Percentiles rank a stretch among this genome's conserved stretches.
phyloP scores from a whole-genome alignment of 257 asterid genomes.

The Scutellaria galericulata region DNA sequence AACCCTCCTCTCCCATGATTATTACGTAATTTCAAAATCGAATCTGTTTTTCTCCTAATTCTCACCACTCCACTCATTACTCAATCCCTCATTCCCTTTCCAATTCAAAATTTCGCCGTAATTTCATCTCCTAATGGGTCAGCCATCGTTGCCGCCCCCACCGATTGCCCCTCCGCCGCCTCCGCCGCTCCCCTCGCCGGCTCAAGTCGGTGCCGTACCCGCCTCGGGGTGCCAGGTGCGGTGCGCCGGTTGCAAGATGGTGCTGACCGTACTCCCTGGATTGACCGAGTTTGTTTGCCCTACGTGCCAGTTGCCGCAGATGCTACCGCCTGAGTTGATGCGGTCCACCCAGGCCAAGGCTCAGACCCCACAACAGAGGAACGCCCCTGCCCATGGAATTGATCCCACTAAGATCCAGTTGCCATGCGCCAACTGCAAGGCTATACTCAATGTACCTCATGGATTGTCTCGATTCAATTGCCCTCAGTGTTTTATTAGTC shows the following conservation, averaged over 20 bases:
- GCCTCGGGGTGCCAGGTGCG: slow-evolving; percentile 80
- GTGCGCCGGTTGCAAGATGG: slow-evolving; percentile 94
- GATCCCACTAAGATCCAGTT: slow-evolving; percentile 98
- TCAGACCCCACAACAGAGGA: slow-evolving; percentile 47
- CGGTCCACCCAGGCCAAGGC: slow-evolving; percentile 45
- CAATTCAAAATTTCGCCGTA: slow-evolving; percentile 26
- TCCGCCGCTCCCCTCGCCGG: slow-evolving; percentile 48
- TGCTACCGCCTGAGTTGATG: slow-evolving; percentile 95
- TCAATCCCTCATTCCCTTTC: slow-evolving; percentile 26
- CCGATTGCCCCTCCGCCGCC: slow-evolving; percentile 60
- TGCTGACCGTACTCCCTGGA: slow-evolving; percentile 72
- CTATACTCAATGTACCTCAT: slow-evolving; percentile 88
- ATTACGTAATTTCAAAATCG: slow-evolving; percentile 27
- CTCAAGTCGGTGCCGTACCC: slow-evolving; percentile 42
- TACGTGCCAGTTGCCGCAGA: slow-evolving; percentile 88
- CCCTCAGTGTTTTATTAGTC: slow-evolving; percentile 82
- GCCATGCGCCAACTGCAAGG: slow-evolving; percentile 91
- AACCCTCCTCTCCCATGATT: slow-evolving; percentile 41
- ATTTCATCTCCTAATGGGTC: slow-evolving; percentile 55
- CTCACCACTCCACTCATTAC: slow-evolving; percentile 33
- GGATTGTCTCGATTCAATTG: slow-evolving; percentile 85
- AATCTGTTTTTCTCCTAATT: slow-evolving; percentile 33
- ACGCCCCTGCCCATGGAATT: slow-evolving; percentile 77
- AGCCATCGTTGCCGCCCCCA: slow-evolving; percentile 76
- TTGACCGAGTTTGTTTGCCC: slow-evolving; percentile 92